Conservation (phyloP, 306 rosid species). For the Quercus gilva region DNA sequence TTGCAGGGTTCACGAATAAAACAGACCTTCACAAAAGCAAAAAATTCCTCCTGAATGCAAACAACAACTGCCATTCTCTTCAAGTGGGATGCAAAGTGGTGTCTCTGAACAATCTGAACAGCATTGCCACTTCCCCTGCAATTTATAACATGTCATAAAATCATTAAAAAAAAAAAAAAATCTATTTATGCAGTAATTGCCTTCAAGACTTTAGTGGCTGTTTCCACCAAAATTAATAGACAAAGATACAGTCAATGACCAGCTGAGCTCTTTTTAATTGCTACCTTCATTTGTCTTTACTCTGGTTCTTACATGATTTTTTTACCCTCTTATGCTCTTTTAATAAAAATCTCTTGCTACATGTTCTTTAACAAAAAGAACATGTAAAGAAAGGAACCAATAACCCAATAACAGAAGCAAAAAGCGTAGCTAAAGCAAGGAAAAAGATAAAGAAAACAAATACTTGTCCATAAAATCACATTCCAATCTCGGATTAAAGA, state of each 20-base stretch:
- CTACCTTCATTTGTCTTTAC: background rate
- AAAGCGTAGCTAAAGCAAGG: background rate
- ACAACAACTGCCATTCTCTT: conserved; percentile 97
- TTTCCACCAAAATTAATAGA: background rate
- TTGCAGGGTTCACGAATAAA: conserved; percentile 12
- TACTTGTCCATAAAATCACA: background rate
- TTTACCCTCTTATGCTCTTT: background rate
- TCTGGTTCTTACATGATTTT: background rate
- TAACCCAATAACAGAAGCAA: background rate
- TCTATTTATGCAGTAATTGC: background rate
- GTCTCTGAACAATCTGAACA: conserved; percentile 94
- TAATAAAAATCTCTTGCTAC: background rate
- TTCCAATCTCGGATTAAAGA: background rate
- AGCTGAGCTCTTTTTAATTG: background rate
- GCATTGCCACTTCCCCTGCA: conserved; percentile 82
- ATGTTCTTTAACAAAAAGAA: background rate
- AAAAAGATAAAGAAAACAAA: background rate
- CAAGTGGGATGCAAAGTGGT: conserved; percentile 93
- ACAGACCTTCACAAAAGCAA: conserved; percentile 90
- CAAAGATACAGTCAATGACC: background rate
- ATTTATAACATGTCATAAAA: conserved; percentile 9
- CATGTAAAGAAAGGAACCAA: background rate
- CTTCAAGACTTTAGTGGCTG: background rate
- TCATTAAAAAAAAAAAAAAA: background rate
- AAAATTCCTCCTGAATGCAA: conserved; percentile 87